Evolutionary conservation across 2,329 filamentous ascomycete species (phyloP), one percentile per base, ranked within the genome.

Genomic region (Plenodomus biglobosus): DNA sequence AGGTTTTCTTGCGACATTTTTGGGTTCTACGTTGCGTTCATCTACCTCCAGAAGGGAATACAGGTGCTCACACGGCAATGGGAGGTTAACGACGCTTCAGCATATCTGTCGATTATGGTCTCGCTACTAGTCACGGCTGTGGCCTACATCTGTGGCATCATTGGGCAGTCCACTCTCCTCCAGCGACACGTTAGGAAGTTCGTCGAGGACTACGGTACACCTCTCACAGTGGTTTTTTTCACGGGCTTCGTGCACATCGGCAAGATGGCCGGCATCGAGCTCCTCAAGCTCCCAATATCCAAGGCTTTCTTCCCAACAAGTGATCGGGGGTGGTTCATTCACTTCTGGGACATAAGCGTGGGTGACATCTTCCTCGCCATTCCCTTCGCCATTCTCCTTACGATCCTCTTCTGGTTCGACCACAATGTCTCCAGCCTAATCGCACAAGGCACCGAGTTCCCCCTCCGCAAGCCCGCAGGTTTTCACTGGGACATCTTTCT

Each of bases 1-100:
- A 82, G 90, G 13, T 96, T 96, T 68, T 90, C 90, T 19, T 95
- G 91, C 73, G 91, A 96, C 70, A 94, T 92, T 63, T 95, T 96
- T 59, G 91, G 90, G 42, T 95, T 95, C 75, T 95, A 95, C 68
- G 90, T 95, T 40, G 90, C 90, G 47, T 91, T 88, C 66, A 92
- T 95, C 71, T 95, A 95, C 68, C 79, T 95, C 17, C 90, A 95
- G 66, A 95, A 95, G 73, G 90, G 90, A 15, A 86, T 95, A 53
- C 89, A 95, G 72, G 88, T 95, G 13, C 80, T 95, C 17, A 86
- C 85, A 37, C 81, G 86, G 11, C 87, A 95, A 63, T 91, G 88
- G 71, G 75, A 69, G 72, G 77, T 58, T 48, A 79, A 78, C 40
- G 81, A 87, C 42, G 72, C 67, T 76, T 94, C 76, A 3, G 81